Evolutionary conservation across 768 basidiomycete species (phyloP).

Genomic region (Clitopilus hobsonii): DNA sequence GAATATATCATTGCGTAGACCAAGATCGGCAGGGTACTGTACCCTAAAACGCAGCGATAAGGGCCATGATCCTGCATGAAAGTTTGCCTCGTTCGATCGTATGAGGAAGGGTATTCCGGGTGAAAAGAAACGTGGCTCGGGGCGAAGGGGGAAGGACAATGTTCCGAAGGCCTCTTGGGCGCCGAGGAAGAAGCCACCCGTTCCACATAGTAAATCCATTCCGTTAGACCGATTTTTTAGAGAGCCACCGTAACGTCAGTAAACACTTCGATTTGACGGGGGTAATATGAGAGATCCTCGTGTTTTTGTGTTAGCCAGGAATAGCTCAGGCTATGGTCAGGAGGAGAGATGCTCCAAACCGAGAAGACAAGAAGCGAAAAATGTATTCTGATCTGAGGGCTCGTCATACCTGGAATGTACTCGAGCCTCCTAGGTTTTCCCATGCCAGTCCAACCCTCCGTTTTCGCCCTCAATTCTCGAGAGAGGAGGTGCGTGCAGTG

Average conservation of each 20-base stretch:
- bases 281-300: not conserved
- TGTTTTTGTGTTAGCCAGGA: not conserved
- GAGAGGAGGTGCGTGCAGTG: no score
- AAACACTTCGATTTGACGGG: no score
- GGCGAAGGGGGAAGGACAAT: not conserved
- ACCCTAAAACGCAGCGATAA: not conserved
- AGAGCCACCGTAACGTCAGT: not conserved
- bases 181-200: not conserved
- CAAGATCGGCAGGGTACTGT: not conserved
- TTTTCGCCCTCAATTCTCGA: no score
- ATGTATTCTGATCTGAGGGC: not conserved
- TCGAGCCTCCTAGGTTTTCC: not conserved
- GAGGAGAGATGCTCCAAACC: not conserved
- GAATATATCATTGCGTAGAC: not conserved
- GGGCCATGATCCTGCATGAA: not conserved
- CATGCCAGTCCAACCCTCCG: not conserved
- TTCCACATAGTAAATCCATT: not conserved
- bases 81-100: not conserved
- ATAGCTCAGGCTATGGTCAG: not conserved
- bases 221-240: not conserved
- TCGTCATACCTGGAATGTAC: not conserved
- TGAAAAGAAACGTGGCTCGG: not conserved
- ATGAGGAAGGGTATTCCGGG: no score
- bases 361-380: not conserved
- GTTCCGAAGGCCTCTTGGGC: not conserved